Base-by-base conservation (phyloP, 768 basidiomycete genomes). In the Tricholoma hemisulphureum region DNA sequence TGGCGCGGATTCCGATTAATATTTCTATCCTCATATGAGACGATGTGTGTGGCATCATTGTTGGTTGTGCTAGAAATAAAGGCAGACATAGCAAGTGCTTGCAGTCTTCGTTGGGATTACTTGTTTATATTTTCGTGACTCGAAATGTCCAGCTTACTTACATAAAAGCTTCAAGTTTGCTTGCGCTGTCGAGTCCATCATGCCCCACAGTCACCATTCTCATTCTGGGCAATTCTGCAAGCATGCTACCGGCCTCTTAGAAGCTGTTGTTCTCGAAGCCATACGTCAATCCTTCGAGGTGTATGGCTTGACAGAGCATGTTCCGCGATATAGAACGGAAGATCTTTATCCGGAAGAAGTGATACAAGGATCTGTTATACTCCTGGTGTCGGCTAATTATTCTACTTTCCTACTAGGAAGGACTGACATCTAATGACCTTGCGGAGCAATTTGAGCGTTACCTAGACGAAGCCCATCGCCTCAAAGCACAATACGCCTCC, bases 281-380 rank as follows among this genome's bases (percentile, higher is more conserved):
- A 88, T 96, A 56, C 69, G 75, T 6, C 83, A 89, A 69, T 83
- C 86, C 0, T 98, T 98, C 69, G 75, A 82, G 58, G 77, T 89
- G 0, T 98, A 87, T 67, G 94, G 95, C 1, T 76, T 98, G 58
- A 91, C 88, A 4, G 97, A 98, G 74, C 97, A 98, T 71, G 89
- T 89, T 52, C 96, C 97, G 24, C 85, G 96, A 24, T 96, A 95
- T 73, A 81, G 93, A 57, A 57, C 64, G 2, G 70, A 80, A 31
- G 95, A 99, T 69, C 76, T 98, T 26, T 98, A 97, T 71, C 95
- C 96, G 18, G 97, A 98, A 77, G 97, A 99, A 85, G 95, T 95
- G 68, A 65, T 75, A 10, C 28, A 63, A 8, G 10, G 34, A 51
- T 50, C 45, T 46, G 6, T 41, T 16, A 53, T 39, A n/a, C 39